These are phyloP conservation scores for Metschnikowia lunata DNA, from an alignment of 805 yeast species.

Conservation along the genomic window DNA sequence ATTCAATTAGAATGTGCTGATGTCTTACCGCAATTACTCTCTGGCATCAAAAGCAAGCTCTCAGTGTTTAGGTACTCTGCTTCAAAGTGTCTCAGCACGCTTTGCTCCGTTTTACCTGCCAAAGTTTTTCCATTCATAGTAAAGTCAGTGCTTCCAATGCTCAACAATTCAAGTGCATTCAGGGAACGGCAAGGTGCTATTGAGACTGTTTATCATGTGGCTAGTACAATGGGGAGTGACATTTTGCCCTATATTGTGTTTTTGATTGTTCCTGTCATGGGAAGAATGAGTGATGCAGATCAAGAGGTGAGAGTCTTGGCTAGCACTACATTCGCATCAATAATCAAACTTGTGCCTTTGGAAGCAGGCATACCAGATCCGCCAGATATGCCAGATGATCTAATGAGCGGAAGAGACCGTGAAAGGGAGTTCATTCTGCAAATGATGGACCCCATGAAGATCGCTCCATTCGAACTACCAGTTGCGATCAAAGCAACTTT, in stretches of 20 bases:
- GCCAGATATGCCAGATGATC: conserved; percentile 76
- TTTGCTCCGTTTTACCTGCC: conserved; percentile 66
- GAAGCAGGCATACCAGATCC: conserved; percentile 98
- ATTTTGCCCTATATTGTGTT: conserved; percentile 94
- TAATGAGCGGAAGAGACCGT: conserved; percentile 83
- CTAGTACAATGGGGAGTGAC: conserved; percentile 78
- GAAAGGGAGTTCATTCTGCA: conserved; percentile 94
- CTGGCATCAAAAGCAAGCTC: conserved; percentile 59
- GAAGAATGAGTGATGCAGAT: conserved; percentile 96
- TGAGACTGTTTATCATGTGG: conserved; percentile 83
- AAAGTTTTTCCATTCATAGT: conserved; percentile 75
- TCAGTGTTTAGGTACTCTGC: conserved; percentile 88
- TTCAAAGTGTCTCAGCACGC: conserved; percentile 80
- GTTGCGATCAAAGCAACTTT: conserved; percentile 89
- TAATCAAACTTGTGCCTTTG: conserved; percentile 90
- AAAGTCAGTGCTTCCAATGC: conserved; percentile 71
- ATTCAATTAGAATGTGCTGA: conserved; percentile 50
- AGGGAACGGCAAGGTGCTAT: conserved; percentile 88
- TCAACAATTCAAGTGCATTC: conserved; percentile 68
- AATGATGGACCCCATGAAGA: conserved; percentile 95
- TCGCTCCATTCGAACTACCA: conserved; percentile 82
- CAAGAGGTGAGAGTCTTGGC: conserved; percentile 84
- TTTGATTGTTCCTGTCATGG: conserved; percentile 91
- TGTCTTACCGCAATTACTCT: conserved; percentile 39
- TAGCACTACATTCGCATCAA: conserved; percentile 93